Percentiles rank a stretch among this genome's conserved stretches.
These are phyloP conservation scores for Lonicera japonica DNA, from an alignment of 129 eudicot species.

Conservation along the genomic window DNA sequence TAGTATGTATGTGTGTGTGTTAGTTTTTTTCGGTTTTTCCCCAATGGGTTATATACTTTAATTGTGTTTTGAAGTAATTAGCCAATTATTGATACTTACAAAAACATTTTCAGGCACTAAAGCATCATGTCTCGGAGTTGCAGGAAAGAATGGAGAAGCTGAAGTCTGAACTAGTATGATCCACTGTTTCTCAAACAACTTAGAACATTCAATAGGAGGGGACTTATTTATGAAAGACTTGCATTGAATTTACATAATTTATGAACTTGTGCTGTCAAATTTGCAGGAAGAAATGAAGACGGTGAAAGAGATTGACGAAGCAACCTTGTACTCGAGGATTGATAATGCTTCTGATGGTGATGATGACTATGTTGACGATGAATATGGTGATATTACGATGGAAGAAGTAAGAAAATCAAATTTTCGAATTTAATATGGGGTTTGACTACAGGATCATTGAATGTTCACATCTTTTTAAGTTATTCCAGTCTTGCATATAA, in stretches of 20 bases:
- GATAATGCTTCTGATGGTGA: constrained; percentile 42
- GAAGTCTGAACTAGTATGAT: constrained; percentile 67
- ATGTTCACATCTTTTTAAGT: not conserved
- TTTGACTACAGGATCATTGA: not conserved
- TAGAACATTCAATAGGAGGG: constrained; percentile 1
- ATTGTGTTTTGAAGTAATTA: not conserved
- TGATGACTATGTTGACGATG: constrained; percentile 26
- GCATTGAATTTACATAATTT: not conserved
- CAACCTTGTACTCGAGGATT: constrained; percentile 44
- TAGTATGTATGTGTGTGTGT: too few relatives aligned
- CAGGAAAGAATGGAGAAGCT: constrained; percentile 53
- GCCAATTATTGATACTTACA: not conserved
- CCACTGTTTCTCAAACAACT: constrained; percentile 1
- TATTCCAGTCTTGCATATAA: too few relatives aligned
- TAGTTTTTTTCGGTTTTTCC: too few relatives aligned
- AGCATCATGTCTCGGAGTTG: constrained; percentile 67
- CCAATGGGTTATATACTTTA: too few relatives aligned
- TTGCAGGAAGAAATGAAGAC: constrained; percentile 63
- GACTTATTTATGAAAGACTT: not conserved
- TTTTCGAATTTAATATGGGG: not conserved
- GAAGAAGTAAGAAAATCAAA: constrained; percentile 29
- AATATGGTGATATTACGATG: not conserved
- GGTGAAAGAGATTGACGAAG: constrained; percentile 43
- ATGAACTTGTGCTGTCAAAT: constrained; percentile 2
- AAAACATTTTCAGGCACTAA: constrained; percentile 56